phyloP scores from a whole-genome alignment of 148 eudicot species.

The Chenopodium formosanum region DNA sequence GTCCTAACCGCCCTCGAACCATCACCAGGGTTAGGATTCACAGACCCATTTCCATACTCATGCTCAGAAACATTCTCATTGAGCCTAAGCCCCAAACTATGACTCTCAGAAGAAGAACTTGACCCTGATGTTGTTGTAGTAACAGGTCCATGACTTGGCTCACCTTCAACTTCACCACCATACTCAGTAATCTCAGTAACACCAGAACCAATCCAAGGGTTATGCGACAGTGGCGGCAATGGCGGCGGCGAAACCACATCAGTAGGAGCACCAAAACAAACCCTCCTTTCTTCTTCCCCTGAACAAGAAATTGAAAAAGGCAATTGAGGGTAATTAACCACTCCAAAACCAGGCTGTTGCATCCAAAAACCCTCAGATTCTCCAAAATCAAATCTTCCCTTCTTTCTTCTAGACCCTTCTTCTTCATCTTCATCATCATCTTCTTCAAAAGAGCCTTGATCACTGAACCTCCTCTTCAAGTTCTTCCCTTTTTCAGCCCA shows the following conservation, averaged over 20 bases:
- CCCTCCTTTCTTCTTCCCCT: conserved; percentile 61
- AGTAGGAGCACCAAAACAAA: conserved; percentile 47
- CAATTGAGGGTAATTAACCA: conserved; percentile 36
- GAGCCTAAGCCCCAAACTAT: conserved; percentile 42
- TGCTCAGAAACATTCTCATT: conserved; percentile 36
- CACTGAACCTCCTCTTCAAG: conserved; percentile 74
- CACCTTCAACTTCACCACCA: conserved; percentile 55
- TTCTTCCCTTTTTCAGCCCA: conserved; percentile 62
- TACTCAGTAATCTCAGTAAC: conserved; percentile 47
- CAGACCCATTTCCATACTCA: conserved; percentile 70
- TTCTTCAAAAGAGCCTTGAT: conserved; percentile 42
- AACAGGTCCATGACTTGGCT: conserved; percentile 38
- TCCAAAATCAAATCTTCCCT: conserved; percentile 31
- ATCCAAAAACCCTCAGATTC: conserved; percentile 52
- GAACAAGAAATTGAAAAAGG: conserved; percentile 69
- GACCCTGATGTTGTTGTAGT: conserved; percentile 48
- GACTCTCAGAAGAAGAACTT: conserved; percentile 70
- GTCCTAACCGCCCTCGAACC: conserved; percentile 32
- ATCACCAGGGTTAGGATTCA: conserved; percentile 41
- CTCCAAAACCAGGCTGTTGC: conserved; percentile 49
- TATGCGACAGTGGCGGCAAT: conserved; percentile 48
- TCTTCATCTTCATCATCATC: conserved; percentile 30
- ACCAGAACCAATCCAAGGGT: conserved; percentile 60
- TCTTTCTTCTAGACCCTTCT: conserved; percentile 59
- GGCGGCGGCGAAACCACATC: conserved; percentile 44